Conservation (phyloP, 805 yeast genomes). For the Yamadazyma phyllophila region DNA sequence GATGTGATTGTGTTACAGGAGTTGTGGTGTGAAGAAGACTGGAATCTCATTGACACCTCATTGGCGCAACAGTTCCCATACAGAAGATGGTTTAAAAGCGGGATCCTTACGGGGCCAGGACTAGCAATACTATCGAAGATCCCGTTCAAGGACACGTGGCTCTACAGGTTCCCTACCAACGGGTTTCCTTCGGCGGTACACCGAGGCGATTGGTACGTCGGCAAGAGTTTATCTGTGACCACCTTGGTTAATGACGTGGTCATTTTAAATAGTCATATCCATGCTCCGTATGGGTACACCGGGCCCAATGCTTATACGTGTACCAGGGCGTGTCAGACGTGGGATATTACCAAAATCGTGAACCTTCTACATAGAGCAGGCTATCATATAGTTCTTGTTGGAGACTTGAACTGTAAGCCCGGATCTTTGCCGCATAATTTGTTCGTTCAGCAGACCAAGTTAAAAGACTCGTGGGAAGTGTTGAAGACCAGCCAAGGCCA, state of each 20-base stretch:
- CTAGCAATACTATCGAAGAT: conserved; percentile 77
- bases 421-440: conserved; percentile 79
- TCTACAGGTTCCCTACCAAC: conserved; percentile 85
- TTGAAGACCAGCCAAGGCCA: conserved; percentile 30
- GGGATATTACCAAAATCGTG: conserved; percentile 81
- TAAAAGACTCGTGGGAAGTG: conserved; percentile 81
- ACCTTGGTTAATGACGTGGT: conserved; percentile 63
- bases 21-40: conserved; percentile 85
- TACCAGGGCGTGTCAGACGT: conserved; percentile 92
- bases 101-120: conserved; percentile 92
- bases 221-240: conserved; percentile 82
- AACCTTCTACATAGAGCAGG: conserved; percentile 66
- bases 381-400: conserved; percentile 83
- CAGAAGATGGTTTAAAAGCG: conserved; percentile 70
- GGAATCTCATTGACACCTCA: conserved; percentile 55
- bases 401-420: conserved; percentile 89
- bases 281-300: conserved; percentile 75
- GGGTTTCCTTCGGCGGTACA: conserved; percentile 92
- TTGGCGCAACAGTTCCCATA: conserved; percentile 56
- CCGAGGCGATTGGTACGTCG: conserved; percentile 97
- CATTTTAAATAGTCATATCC: conserved; percentile 89
- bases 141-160: conserved; percentile 76
- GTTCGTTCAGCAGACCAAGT: conserved; percentile 63
- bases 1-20: conserved; percentile 95
- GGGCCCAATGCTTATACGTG: conserved; percentile 91